phyloP scores from a whole-genome alignment of 2,329 filamentous ascomycete genomes.

The Lecanicillium sp. region DNA sequence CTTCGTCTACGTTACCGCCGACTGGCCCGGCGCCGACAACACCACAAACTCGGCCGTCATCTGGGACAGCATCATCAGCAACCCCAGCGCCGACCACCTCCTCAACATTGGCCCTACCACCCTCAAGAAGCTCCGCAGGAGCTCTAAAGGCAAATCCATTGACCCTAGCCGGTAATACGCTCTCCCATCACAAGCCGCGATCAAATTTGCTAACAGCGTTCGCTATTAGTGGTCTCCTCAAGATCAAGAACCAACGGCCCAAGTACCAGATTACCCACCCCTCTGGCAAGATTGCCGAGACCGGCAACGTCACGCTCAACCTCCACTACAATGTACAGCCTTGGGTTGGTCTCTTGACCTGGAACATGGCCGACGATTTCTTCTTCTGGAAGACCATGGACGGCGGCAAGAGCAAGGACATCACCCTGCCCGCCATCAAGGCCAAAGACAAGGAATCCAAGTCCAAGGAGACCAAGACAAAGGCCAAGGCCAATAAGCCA shows the following conservation, averaged over 20 bases:
- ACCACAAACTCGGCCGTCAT: conserved; percentile 69
- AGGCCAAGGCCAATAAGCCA: conserved; percentile 15
- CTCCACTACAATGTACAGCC: conserved; percentile 97
- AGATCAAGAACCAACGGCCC: conserved; percentile 74
- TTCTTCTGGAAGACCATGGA: conserved; percentile 57
- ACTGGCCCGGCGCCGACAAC: conserved; percentile 43
- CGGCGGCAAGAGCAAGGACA: conserved; percentile 56
- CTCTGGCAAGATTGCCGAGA: conserved; percentile 65
- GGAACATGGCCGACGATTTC: conserved; percentile 55
- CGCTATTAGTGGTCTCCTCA: conserved; percentile 56
- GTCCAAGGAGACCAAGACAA: conserved; percentile 15
- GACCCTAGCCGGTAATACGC: conserved; percentile 52
- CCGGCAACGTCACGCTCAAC: conserved; percentile 65
- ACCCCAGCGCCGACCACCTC: conserved; percentile 55
- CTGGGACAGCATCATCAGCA: conserved; percentile 92
- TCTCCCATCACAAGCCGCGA: neutral
- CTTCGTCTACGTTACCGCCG: conserved; percentile 91
- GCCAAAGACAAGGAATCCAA: conserved; percentile 32
- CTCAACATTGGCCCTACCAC: conserved; percentile 50
- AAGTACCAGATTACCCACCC: conserved; percentile 98
- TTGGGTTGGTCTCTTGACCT: conserved; percentile 84
- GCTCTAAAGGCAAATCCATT: conserved; percentile 50
- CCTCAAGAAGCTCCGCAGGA: conserved; percentile 54
- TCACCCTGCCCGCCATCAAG: conserved; percentile 59
- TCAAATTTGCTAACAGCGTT: neutral